Base-by-base conservation (phyloP, 768 basidiomycete genomes). In the Boletus rubroflammeus region DNA sequence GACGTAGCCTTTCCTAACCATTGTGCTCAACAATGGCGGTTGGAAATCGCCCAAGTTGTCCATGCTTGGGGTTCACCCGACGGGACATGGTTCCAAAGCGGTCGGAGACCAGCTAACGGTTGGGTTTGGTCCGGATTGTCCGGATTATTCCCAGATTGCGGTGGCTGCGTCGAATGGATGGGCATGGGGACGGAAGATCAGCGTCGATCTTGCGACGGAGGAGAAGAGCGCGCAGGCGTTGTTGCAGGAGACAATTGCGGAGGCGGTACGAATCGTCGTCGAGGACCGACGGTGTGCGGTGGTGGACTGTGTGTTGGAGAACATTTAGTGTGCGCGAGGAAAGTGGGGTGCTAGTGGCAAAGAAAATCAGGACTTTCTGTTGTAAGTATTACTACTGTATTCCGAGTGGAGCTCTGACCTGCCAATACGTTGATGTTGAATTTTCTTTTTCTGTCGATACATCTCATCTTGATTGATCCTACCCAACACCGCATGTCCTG, bases 11-110 rank as follows among this genome's bases (percentile, higher is more conserved):
- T 88, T 86, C 72, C 66, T 88, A 26, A 88, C 85, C 0, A 73
- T 89, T 57, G 73, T 89, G 1, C 67, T 90, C 14, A 88, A 88
- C 64, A 89, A 89, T 53, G 85, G 85, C 0, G 85, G 84, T 0
- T 85, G 84, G 85, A 81, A 75, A 60, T 81, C 84, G 0, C 86
- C 87, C 4, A 81, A 76, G 56, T 60, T 80, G 14, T 86, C 85
- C 0, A 81, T 88, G 82, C 69, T 86, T 9, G 80, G 80, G 3
- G 78, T 88, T 0, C 80, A 89, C 59, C 87, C 86, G 0, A 57
- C 62, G 0, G 86, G 86, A 0, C 66, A 79, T 41, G 85, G 84
- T 3, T 74, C 79, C 8, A 71, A 67, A 0, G 61, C 64, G 0
- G 62, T 73, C 1, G 82, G 80, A 0, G 73, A 74, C 7, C 70